Evolutionary conservation across 2,329 filamentous ascomycete species (phyloP).

Genomic region (Mycogone perniciosa): DNA sequence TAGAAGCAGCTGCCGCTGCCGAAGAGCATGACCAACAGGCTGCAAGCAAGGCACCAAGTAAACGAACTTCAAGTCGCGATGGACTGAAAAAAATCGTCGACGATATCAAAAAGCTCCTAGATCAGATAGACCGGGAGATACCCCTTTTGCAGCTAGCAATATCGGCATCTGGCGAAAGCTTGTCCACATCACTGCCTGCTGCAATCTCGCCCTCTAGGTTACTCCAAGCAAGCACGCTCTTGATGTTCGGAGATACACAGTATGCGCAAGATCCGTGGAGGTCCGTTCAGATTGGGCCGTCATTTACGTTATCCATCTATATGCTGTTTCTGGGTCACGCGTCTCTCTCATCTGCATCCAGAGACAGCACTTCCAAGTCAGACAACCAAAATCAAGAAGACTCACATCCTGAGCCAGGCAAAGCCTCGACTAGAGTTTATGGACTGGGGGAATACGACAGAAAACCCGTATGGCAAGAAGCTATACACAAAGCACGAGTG

Average conservation of each 20-base stretch:
- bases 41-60: constrained; percentile 33
- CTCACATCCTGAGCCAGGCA: not conserved
- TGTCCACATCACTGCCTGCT: constrained; percentile 72
- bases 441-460: constrained; percentile 38
- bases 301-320: constrained; percentile 82
- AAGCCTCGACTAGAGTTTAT: constrained; percentile 15
- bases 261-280: constrained; percentile 60
- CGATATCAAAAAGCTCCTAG: constrained; percentile 69
- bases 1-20: constrained; percentile 62
- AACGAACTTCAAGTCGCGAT: constrained; percentile 34
- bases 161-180: constrained; percentile 81
- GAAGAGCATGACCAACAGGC: constrained; percentile 44
- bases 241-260: constrained; percentile 79
- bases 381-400: not conserved
- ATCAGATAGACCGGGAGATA: constrained; percentile 81
- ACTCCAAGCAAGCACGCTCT: constrained; percentile 84
- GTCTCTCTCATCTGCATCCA: constrained; percentile 18
- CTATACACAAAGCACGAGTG: constrained; percentile 85
- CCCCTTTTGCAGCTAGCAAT: constrained; percentile 91
- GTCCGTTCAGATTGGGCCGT: constrained; percentile 77
- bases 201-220: constrained; percentile 86
- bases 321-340: constrained; percentile 88
- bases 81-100: constrained; percentile 64
- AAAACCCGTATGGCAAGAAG: constrained; percentile 86
- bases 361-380: not conserved